Percentiles rank a stretch among this genome's conserved stretches.
These are phyloP conservation scores for Trichomonascus vanleenenianus DNA, from an alignment of 805 yeast species.

Conservation along the genomic window DNA sequence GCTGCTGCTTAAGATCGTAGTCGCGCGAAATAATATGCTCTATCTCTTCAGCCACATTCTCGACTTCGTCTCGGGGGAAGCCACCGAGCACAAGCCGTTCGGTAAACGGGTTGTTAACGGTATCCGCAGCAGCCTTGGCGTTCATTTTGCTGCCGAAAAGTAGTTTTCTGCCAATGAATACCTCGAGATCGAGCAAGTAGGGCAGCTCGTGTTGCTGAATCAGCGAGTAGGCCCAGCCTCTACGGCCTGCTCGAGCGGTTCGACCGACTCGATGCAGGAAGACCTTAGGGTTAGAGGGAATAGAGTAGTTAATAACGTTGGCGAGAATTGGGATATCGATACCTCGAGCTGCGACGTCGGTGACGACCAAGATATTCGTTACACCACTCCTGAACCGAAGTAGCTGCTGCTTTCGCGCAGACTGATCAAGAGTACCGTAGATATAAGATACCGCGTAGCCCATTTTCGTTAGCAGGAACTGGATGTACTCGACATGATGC, in stretches of 20 bases:
- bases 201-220: slow-evolving; percentile 82
- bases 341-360: slow-evolving; percentile 95
- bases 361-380: slow-evolving; percentile 83
- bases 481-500: slow-evolving; percentile 92
- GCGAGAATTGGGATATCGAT: slow-evolving; percentile 96
- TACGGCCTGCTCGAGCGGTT: slow-evolving; percentile 98
- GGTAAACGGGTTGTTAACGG: slow-evolving; percentile 45
- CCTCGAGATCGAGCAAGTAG: slow-evolving; percentile 79
- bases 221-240: slow-evolving; percentile 95
- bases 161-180: slow-evolving; percentile 80
- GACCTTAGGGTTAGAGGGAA: slow-evolving; percentile 88
- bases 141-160: slow-evolving; percentile 36
- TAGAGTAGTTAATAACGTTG: slow-evolving; percentile 83
- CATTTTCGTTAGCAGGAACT: slow-evolving; percentile 57
- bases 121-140: slow-evolving; percentile 34
- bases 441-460: slow-evolving; percentile 87
- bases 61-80: slow-evolving; percentile 65
- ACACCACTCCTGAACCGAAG: slow-evolving; percentile 78
- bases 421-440: slow-evolving; percentile 92
- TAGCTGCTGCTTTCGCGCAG: slow-evolving; percentile 85
- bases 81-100: slow-evolving; percentile 77
- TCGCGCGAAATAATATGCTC: slow-evolving; percentile 51
- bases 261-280: slow-evolving; percentile 97
- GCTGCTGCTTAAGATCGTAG: slow-evolving; percentile 59
- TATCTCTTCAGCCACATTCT: slow-evolving; percentile 62